Evolutionary conservation across 441 rosid species (phyloP).

Genomic region (Melastoma candidum): DNA sequence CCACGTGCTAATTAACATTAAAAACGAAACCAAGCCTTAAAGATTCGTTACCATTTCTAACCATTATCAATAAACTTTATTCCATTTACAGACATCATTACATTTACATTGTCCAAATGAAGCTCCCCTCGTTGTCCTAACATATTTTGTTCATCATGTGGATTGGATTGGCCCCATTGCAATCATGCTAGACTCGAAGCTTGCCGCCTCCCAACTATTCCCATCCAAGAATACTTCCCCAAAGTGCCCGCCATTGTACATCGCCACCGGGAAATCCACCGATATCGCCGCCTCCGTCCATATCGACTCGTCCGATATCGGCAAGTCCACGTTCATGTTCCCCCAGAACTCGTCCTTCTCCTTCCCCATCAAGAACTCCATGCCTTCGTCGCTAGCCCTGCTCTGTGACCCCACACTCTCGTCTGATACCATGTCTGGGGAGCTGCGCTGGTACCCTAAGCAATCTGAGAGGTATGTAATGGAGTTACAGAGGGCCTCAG

Average conservation of each 20-base stretch:
- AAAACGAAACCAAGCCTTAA: too few species aligned
- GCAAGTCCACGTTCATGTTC: slow-evolving; percentile 40
- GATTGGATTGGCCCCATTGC: too few species aligned
- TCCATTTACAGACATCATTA: too few species aligned
- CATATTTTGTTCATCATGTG: too few species aligned
- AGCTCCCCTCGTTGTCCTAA: too few species aligned
- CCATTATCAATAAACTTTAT: too few species aligned
- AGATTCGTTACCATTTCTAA: too few species aligned
- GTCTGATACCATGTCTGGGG: slow-evolving; percentile 5
- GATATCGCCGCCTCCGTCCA: slow-evolving; percentile 86
- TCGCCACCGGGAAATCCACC: slow-evolving; percentile 40
- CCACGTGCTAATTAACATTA: too few species aligned
- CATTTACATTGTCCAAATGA: too few species aligned
- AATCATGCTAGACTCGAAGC: too few species aligned
- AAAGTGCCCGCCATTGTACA: slow-evolving; percentile 26
- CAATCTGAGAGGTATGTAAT: too few species aligned
- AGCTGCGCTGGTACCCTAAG: not conserved
- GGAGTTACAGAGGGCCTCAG: too few species aligned
- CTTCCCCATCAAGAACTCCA: slow-evolving; percentile 17
- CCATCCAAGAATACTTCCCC: slow-evolving; percentile 22
- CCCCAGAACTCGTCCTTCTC: slow-evolving; percentile 42
- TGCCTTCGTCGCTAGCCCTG: slow-evolving; percentile 10
- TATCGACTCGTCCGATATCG: slow-evolving; percentile 64
- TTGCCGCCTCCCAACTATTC: slow-evolving; percentile 2
- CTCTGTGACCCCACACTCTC: slow-evolving; percentile 6